Evolutionary conservation across 2,329 filamentous ascomycete species (phyloP).

Genomic region (Diaporthe citrichinensis): DNA sequence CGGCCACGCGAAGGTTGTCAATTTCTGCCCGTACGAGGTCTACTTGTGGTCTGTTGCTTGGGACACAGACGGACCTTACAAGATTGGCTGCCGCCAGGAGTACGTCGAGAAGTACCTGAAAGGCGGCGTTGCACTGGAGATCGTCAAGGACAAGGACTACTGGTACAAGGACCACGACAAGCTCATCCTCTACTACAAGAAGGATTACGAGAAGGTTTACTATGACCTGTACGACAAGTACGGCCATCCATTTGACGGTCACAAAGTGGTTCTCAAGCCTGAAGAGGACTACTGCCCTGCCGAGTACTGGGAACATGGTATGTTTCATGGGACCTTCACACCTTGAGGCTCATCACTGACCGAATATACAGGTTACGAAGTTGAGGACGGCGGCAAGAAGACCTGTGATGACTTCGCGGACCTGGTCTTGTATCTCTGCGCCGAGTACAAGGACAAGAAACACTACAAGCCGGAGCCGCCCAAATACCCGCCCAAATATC

Average conservation of each 20-base stretch:
- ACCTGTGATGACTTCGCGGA: conserved; percentile 26
- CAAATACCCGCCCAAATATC: not conserved
- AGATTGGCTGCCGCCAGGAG: conserved; percentile 36
- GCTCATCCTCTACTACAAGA: conserved; percentile 39
- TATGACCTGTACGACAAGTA: conserved; percentile 39
- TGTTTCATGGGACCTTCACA: not conserved
- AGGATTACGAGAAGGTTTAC: conserved; percentile 8
- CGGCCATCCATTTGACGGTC: conserved; percentile 35
- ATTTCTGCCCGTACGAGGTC: conserved; percentile 36
- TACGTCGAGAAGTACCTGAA: conserved; percentile 35
- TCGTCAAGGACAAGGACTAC: conserved; percentile 27
- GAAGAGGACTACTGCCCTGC: conserved; percentile 34
- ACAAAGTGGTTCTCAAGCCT: conserved; percentile 27
- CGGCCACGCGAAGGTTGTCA: conserved; percentile 37
- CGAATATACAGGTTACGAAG: not conserved
- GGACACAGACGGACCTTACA: conserved; percentile 37
- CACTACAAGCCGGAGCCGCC: not conserved
- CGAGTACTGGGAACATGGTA: conserved; percentile 32
- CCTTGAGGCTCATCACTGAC: not conserved
- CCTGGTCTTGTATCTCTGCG: conserved; percentile 31
- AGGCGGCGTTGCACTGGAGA: conserved; percentile 36
- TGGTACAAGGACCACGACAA: conserved; percentile 34
- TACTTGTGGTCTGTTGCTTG: conserved; percentile 39
- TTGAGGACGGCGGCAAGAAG: conserved; percentile 32
- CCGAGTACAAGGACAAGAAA: conserved; percentile 4